Evolutionary conservation across 106 monocot species (phyloP), one percentile per base, ranked within the genome.

Genomic region (Apostasia shenzhenica): DNA sequence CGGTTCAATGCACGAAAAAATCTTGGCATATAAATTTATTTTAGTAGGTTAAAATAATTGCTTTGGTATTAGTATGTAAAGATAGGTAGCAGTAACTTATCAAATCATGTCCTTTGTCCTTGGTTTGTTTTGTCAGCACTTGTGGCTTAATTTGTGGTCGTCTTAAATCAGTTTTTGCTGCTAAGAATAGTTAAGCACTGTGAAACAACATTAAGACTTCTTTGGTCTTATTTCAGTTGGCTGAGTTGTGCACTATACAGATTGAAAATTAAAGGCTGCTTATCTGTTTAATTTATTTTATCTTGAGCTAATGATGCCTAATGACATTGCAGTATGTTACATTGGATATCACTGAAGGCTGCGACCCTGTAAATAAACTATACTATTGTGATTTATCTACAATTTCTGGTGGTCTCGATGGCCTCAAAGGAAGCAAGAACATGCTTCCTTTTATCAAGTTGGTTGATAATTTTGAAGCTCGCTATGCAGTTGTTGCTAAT

Each of bases 381-480:
- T 99, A 99, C 53, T 93, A 90, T 55, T 90, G 82, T 54, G 76
- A 93, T 58, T 68, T 99, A 54, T 83, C 79, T 64, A 75, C 81
- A 48, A 79, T 92, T 60, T 68, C 70, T 68, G 67, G 76, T 63
- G 99, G 93, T 41, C 79, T 93, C 62, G 77, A 85, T 78, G 81
- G 69, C 53, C 73, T 83, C 44, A 89, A 78, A 55, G 76, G 55
- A 61, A 55, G 67, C 42, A 67, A 73, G 48, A 53, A 53, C 58
- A 60, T 83, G 74, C 89, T 99, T 60, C 93, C 99, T 12, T 99
- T 99, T 56, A 47, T 87, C 46, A 88, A 93, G 70, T 83, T 99
- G 70, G 82, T 99, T 55, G 93, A 99, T 57, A 85, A 85, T 54
- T 83, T 99, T 64, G 93, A 99, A 69, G 93, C 87, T 61, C 64